Evolutionary conservation across 257 asterid genomes (phyloP).

Genomic region (Perilla frutescens): DNA sequence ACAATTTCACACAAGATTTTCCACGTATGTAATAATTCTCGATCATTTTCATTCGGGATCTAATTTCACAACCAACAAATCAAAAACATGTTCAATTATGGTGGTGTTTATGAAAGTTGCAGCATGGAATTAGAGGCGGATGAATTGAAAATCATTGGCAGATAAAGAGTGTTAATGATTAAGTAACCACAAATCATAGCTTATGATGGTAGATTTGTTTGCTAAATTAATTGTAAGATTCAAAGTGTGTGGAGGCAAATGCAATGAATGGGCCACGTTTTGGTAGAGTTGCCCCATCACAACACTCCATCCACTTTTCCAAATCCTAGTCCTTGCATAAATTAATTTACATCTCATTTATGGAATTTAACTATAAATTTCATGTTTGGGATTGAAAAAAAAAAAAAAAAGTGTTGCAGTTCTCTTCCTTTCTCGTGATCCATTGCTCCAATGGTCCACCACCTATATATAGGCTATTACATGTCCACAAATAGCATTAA

Average conservation of each 20-base stretch:
- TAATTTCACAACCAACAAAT: neutral
- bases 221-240: neutral
- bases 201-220: constrained; percentile 30
- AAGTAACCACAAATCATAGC: constrained; percentile 24
- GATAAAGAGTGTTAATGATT: constrained; percentile 33
- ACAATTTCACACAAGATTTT: too few relatives aligned
- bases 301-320: neutral
- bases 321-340: neutral
- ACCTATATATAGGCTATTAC: neutral
- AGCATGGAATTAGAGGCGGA: constrained; percentile 5
- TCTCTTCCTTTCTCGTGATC: constrained; percentile 15
- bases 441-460: constrained; percentile 18
- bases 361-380: neutral
- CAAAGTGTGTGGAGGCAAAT: too few relatives aligned
- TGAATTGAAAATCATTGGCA: constrained; percentile 23
- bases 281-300: constrained; percentile 26
- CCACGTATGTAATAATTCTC: too few relatives aligned
- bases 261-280: constrained; percentile 29
- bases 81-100: constrained; percentile 13
- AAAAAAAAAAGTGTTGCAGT: neutral
- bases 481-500: neutral
- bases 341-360: constrained; percentile 19
- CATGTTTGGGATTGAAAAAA: too few relatives aligned
- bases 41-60: too few relatives aligned
- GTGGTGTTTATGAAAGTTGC: constrained; percentile 20